Evolutionary conservation across 2,329 filamentous ascomycete species (phyloP).

Genomic region (Mariannaea sp.): DNA sequence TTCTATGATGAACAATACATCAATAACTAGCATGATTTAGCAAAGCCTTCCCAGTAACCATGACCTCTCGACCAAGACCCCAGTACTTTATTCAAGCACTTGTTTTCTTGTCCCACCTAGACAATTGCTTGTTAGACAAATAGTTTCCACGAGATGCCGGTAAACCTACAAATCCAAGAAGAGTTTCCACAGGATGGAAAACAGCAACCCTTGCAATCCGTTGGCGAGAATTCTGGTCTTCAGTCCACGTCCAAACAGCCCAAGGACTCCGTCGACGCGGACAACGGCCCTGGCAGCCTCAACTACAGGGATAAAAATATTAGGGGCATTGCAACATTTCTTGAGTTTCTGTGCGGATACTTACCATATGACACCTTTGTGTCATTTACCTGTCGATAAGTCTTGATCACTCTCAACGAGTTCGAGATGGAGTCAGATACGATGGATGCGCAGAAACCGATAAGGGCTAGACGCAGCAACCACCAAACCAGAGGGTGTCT

Average conservation of each 20-base stretch:
- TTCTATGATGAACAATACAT: too few relatives aligned
- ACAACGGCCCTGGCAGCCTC: slow-evolving; percentile 50
- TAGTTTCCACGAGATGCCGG: too few relatives aligned
- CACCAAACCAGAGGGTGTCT: slow-evolving; percentile 48
- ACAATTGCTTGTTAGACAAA: background rate
- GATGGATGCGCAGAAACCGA: slow-evolving; percentile 49
- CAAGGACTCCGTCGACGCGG: slow-evolving; percentile 47
- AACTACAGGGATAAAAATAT: slow-evolving; percentile 33
- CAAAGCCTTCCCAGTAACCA: too few relatives aligned
- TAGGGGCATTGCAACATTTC: rapidly evolving
- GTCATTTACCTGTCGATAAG: slow-evolving; percentile 56
- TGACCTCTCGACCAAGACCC: too few relatives aligned
- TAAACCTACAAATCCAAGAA: slow-evolving; percentile 52
- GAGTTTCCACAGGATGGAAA: slow-evolving; percentile 55
- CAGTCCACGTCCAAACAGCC: slow-evolving; percentile 52
- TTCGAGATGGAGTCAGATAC: slow-evolving; percentile 54
- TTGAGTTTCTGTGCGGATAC: background rate
- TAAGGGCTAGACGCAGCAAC: slow-evolving; percentile 47
- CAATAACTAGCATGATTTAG: too few relatives aligned
- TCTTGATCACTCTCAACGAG: slow-evolving; percentile 54
- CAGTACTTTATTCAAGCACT: too few relatives aligned
- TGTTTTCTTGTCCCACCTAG: background rate
- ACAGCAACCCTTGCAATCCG: slow-evolving; percentile 52
- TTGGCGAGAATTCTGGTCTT: slow-evolving; percentile 55
- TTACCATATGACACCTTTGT: slow-evolving; percentile 52